Conservation (phyloP, 108 stramenopile genomes). For the Conticribra weissflogii region DNA sequence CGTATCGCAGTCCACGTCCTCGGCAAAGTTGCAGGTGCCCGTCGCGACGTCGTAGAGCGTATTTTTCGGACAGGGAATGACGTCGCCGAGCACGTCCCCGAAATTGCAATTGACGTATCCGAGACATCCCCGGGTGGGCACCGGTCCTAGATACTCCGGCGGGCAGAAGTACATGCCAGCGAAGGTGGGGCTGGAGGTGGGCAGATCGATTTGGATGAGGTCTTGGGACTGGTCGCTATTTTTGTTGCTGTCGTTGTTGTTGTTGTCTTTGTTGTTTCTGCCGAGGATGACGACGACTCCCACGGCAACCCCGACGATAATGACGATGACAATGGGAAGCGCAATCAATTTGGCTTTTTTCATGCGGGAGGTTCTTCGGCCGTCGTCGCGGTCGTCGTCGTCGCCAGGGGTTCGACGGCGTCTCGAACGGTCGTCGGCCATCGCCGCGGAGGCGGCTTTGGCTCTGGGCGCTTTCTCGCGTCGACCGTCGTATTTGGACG, state of each 20-base stretch:
- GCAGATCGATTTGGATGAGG: slow-evolving; percentile 12
- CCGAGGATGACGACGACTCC: slow-evolving; percentile 10
- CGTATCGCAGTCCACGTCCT: slow-evolving; percentile 34
- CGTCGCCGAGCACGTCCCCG: not conserved
- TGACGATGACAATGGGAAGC: slow-evolving; percentile 11
- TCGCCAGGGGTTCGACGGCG: not conserved
- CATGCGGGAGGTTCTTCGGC: slow-evolving; percentile 1
- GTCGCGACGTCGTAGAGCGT: slow-evolving; percentile 35
- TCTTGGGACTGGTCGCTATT: slow-evolving; percentile 1
- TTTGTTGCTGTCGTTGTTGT: no score
- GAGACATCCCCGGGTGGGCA: slow-evolving; percentile 29
- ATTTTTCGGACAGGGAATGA: slow-evolving; percentile 15
- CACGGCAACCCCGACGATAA: slow-evolving; percentile 9
- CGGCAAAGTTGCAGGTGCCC: slow-evolving; percentile 26
- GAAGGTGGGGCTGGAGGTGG: slow-evolving; percentile 35
- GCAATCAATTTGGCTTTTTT: slow-evolving; percentile 21
- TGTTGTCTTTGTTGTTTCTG: slow-evolving; percentile 4
- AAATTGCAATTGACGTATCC: slow-evolving; percentile 39
- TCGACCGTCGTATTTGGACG: no score
- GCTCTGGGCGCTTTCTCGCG: no score
- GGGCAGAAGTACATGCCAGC: slow-evolving; percentile 32
- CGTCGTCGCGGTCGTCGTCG: not conserved
- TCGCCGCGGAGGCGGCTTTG: no score
- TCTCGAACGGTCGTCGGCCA: no score
- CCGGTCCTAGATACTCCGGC: slow-evolving; percentile 12